Percentiles rank a stretch among this genome's conserved stretches.
phyloP scores from a whole-genome alignment of 202 grass and related monocot genomes.

The Zoysia matrella region DNA sequence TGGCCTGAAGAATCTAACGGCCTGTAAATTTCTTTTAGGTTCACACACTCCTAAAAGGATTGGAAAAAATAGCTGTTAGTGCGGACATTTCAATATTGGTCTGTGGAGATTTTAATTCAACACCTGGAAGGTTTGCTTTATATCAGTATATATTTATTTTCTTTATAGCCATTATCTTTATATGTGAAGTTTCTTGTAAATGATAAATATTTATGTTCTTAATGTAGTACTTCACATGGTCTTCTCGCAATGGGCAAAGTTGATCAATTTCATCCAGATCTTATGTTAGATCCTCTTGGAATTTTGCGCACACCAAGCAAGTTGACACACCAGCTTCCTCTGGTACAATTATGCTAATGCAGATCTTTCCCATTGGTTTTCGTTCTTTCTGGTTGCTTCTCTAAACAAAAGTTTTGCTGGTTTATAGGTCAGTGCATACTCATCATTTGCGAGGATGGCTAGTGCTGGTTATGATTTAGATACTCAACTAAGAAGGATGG shows the following conservation, averaged over 20 bases:
- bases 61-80: slow-evolving; percentile 98
- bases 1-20: slow-evolving; percentile 18
- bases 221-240: slow-evolving; percentile 56
- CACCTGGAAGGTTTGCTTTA: slow-evolving; percentile 70
- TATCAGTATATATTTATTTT: background rate
- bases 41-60: slow-evolving; percentile 92
- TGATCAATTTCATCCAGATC: slow-evolving; percentile 93
- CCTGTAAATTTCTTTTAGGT: slow-evolving; percentile 59
- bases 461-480: slow-evolving; percentile 71
- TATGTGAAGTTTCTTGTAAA: slow-evolving; percentile 26
- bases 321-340: slow-evolving; percentile 93
- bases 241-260: slow-evolving; percentile 94
- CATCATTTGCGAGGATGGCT: slow-evolving; percentile 87
- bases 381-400: slow-evolving; percentile 8
- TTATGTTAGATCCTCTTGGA: slow-evolving; percentile 81
- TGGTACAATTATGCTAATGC: slow-evolving; percentile 55
- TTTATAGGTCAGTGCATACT: slow-evolving; percentile 93
- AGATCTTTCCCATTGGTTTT: slow-evolving; percentile 10
- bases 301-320: slow-evolving; percentile 86
- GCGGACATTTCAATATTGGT: slow-evolving; percentile 99
- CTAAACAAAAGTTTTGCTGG: slow-evolving; percentile 38
- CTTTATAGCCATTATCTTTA: slow-evolving; percentile 11
- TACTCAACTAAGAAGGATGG: slow-evolving; percentile 92
- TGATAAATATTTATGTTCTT: slow-evolving; percentile 11
- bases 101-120: slow-evolving; percentile 97